Evolutionary conservation across 2,329 filamentous ascomycete species (phyloP), one percentile per base, ranked within the genome.

Genomic region (Didymellaceae sp.): DNA sequence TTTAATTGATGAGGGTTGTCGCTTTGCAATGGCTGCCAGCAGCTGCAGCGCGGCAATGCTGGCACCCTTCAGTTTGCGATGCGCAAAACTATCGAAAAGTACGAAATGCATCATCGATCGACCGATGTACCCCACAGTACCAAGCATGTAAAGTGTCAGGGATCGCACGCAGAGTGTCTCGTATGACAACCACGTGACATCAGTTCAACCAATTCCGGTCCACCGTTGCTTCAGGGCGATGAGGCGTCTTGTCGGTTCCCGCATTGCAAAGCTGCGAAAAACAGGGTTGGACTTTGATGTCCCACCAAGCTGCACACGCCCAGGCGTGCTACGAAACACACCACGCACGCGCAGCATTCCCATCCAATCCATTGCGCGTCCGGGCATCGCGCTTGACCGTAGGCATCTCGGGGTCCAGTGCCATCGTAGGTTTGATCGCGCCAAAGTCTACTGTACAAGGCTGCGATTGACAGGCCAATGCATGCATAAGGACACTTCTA

Each of bases 101-200:
- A 28, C 26, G 37, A 30, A 52, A 52, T 46, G 37, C 48, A 52
- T 52, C 48, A 46, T 45, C 48, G 48, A 52, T 52, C 42, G 37
- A 21, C 47, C 31, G 32, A 43, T 46, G 48, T 43, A 52, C 48
- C 48, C 48, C 48, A 52, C 48, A 42, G 24, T 46, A 46, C 48
- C 48, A 52, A 52, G 48, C 45, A 16, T 24, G 28, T 30, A 47
- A 33, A 34, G 34, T 30, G 25, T 46, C 42, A 26, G 43, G 48
- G 48, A 52, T 46, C 37, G 43, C 34, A 35, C 25, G 45, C 25
- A 38, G 24, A 21, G 39, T 42, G 48, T 42, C 48, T 52, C 42
- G 48, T 52, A 52, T 41, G 41, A 45, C 42, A 46, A 21, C 28
- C 48, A 52, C 48, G 48, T 52, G 48, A 46, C 43, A 46, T 43